These are phyloP conservation scores for Sungouiozyma intestinalis DNA, from an alignment of 805 yeast species.

Conservation along the genomic window DNA sequence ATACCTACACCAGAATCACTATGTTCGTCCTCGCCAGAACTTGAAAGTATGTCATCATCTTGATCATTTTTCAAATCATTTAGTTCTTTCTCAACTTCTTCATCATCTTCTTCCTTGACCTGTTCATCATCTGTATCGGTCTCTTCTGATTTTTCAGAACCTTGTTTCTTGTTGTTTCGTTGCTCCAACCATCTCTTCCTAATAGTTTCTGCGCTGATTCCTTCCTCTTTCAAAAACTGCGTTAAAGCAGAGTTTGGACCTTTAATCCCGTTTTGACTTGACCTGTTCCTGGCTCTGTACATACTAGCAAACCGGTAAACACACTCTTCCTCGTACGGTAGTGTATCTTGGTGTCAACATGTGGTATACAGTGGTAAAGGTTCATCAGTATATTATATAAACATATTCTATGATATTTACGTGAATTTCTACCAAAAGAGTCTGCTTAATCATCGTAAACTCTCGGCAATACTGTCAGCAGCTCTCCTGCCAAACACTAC, in stretches of 20 bases:
- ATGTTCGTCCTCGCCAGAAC: slow-evolving; percentile 1
- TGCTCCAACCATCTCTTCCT: slow-evolving; percentile 36
- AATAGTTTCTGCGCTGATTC: slow-evolving; percentile 75
- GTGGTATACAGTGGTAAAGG: background rate
- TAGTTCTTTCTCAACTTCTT: slow-evolving; percentile 2
- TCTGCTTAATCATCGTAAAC: background rate
- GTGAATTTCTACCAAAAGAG: no score
- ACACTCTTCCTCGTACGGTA: background rate
- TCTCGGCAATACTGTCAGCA: slow-evolving; percentile 27
- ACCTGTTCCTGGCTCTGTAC: slow-evolving; percentile 22
- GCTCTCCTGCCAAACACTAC: slow-evolving; percentile 51
- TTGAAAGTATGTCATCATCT: background rate
- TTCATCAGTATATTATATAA: background rate
- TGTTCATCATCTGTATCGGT: background rate
- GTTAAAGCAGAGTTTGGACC: slow-evolving; percentile 82
- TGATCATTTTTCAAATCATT: background rate
- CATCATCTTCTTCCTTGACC: slow-evolving; percentile 10
- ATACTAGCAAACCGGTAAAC: slow-evolving; percentile 4
- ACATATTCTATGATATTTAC: no score
- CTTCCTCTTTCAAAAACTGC: slow-evolving; percentile 78
- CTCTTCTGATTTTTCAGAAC: slow-evolving; percentile 2
- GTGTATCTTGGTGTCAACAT: background rate
- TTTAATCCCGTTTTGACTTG: slow-evolving; percentile 22
- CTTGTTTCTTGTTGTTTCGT: slow-evolving; percentile 12
- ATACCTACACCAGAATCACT: background rate